Conservation (phyloP, 1,139 yeast species). For the Cylindricascospora bacillispora region DNA sequence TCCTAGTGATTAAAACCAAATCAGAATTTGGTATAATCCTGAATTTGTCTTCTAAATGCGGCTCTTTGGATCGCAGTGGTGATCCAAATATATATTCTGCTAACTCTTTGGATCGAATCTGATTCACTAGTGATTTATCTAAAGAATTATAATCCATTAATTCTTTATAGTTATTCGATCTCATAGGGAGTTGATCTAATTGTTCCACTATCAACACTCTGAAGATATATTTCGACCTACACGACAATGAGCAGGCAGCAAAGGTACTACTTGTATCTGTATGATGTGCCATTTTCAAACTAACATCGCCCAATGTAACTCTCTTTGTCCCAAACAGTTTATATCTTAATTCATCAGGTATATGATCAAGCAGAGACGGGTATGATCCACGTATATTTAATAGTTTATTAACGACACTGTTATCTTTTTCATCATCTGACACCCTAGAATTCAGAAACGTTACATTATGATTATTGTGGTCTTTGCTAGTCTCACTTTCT, state of each 20-base stretch:
- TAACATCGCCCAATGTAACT: constrained; percentile 6
- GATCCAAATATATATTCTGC: constrained; percentile 27
- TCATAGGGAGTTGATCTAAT: constrained; percentile 26
- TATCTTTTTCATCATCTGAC: neutral
- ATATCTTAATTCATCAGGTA: constrained; percentile 18
- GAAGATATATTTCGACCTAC: neutral
- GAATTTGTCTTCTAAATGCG: constrained; percentile 17
- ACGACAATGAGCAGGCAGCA: no score
- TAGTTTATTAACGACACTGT: neutral
- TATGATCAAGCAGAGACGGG: constrained; percentile 16
- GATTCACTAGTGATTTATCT: constrained; percentile 5
- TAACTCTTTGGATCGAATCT: constrained; percentile 14
- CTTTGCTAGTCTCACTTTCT: no score
- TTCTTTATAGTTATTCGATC: constrained; percentile 25
- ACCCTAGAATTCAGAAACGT: no score
- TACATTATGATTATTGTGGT: no score
- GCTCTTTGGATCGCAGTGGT: constrained; percentile 19
- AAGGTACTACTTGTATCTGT: neutral
- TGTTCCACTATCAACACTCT: constrained; percentile 23
- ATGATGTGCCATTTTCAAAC: neutral
- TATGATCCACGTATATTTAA: neutral
- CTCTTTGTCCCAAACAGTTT: constrained; percentile 18
- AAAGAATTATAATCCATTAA: constrained; percentile 24
- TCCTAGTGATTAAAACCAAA: constrained; percentile 19
- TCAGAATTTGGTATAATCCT: constrained; percentile 23